Evolutionary conservation across 805 yeast genomes (phyloP), one percentile per base, ranked within the genome.

Genomic region (Barnettozyma siamensis): DNA sequence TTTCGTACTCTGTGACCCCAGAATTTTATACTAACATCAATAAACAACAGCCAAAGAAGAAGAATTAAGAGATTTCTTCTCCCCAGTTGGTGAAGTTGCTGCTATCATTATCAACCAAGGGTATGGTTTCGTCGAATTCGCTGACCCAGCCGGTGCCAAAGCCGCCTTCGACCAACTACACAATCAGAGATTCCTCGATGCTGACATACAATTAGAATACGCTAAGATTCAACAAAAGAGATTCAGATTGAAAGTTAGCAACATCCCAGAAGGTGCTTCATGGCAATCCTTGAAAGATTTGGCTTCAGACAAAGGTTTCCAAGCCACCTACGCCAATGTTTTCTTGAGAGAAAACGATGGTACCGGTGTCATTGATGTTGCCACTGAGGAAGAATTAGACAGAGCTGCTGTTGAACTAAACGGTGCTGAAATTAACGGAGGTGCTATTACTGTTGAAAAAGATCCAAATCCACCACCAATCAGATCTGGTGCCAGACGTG

Each of bases 241-340:
- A 65, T 77, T 68, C 67, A 77, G 93, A 71, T 78, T 81, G 45
- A 75, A 80, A 58, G 76, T 84, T 28, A 64, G 76, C 52, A 77
- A 78, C 64, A 70, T 85, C 56, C 89, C 89, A 53, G 83, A 80
- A 53, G 80, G 80, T 48, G 73, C 85, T 43, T 80, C 87, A 38
- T 85, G 94, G 94, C 93, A 85, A 72, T 91, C 83, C 57, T 74
- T 85, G 59, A 85, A 88, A 70, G 98, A 91, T 69, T 79, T 86
- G 60, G 88, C 88, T 50, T 76, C 95, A 61, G 88, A 83, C 47
- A 83, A 78, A 64, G 78, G 74, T 48, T 62, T 73, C 49, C 75
- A 78, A 44, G 84, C 88, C 43, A 76, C 82, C 27, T 83, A 81
- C 50, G 60, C 73, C 39, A 65, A 67, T 45, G 73, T 67, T 43